Evolutionary conservation across 129 eudicot genomes (phyloP), one percentile per base, ranked within the genome.

Genomic region (Calendula officinalis): DNA sequence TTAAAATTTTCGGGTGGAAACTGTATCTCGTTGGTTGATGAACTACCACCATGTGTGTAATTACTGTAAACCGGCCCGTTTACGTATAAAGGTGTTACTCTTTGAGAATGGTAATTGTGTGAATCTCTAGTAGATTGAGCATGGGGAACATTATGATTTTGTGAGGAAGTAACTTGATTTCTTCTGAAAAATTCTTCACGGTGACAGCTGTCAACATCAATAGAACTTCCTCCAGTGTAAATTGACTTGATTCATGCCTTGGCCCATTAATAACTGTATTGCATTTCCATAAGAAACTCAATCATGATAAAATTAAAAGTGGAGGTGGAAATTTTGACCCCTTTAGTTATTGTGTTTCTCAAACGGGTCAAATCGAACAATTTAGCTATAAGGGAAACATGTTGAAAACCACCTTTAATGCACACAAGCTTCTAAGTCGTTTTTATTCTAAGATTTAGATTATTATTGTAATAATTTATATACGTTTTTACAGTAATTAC

Each of bases 261-360:
- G 48, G 27, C 5, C 73, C 70, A 71, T 54, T 66, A 58, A 17
- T 43, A 71, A 27, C 82, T 77, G 66, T 47, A 71, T 12, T 77
- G 66, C 39, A 71, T 12, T n/a, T 77, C 54, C 14, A 48, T 10
- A 45, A 66, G 16, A 37, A 16, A 17, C 49, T 37, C 22, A 42
- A 66, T 17, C 22, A 67, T 52, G 71, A 12, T 30, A 14, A 50
- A 37, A 59, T 17, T 16, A 7, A 27, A 46, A n/a, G 35, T 17
- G 5, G 4, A 47, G 43, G 30, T 33, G 8, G 13, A 5, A 15
- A 46, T 6, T 45, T 47, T 1, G 16, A 60, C 50, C 56, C n/a
- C 1, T 45, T 13, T 37, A 22, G 10, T 13, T 33, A 56, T 34
- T 5, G 9, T 22, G 4, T 30, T 22, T 53, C 37, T 53, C 59